These are phyloP conservation scores for Colletotrichum chrysophilum DNA, from an alignment of 2,329 filamentous ascomycete genomes.

Conservation along the genomic window DNA sequence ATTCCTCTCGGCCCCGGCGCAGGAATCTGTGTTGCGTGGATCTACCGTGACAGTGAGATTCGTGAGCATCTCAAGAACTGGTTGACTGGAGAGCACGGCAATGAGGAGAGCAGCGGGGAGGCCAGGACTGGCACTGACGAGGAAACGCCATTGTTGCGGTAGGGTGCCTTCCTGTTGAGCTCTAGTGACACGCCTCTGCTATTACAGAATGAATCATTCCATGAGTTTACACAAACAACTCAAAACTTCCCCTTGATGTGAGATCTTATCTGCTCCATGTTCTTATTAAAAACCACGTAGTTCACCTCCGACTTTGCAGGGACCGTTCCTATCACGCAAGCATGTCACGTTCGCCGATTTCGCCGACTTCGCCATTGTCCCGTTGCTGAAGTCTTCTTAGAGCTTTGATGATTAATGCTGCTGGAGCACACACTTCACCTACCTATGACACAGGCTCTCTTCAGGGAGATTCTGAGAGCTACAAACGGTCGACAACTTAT, in stretches of 20 bases:
- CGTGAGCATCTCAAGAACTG: conserved; percentile 25
- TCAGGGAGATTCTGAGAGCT: accelerated
- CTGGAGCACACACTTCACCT: no score
- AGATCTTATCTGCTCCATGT: not conserved
- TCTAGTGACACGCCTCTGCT: not conserved
- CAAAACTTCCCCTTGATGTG: not conserved
- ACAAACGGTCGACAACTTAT: accelerated
- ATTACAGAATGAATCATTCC: not conserved
- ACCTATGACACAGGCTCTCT: no score
- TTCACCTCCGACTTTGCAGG: not conserved
- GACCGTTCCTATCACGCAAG: not conserved
- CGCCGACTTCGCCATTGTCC: no score
- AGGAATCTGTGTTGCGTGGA: conserved; percentile 42
- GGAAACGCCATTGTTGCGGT: conserved; percentile 36
- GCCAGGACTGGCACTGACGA: conserved; percentile 28
- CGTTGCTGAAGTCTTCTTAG: no score
- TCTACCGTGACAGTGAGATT: conserved; percentile 42
- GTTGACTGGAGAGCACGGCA: not conserved
- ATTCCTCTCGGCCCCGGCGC: conserved; percentile 42
- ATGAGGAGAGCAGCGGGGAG: not conserved
- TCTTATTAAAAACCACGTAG: not conserved
- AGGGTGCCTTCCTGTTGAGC: not conserved
- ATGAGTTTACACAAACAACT: not conserved
- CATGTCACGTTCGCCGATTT: no score
- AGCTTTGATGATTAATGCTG: accelerated